phyloP scores from a whole-genome alignment of 2,329 filamentous ascomycete genomes.

The Xylaria sp. region DNA sequence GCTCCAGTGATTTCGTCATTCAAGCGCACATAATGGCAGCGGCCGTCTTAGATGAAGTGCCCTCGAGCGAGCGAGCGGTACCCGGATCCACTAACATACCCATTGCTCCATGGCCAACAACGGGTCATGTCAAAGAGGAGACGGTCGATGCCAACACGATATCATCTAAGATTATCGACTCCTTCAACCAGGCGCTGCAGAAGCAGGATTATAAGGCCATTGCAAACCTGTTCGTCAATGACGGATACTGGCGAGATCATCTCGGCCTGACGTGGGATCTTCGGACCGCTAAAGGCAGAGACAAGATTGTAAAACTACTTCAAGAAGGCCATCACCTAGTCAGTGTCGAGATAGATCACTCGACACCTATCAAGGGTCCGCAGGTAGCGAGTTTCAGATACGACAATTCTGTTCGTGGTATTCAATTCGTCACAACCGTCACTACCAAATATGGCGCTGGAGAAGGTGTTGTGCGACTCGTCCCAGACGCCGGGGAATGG shows the following conservation, averaged over 20 bases:
- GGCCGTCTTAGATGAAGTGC: slow-evolving; percentile 13
- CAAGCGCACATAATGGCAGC: slow-evolving; percentile 20
- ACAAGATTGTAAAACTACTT: slow-evolving; percentile 47
- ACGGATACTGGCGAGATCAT: slow-evolving; percentile 65
- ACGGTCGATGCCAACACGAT: slow-evolving; percentile 45
- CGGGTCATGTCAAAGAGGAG: slow-evolving; percentile 37
- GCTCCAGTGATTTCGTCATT: background rate
- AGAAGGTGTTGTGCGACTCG: slow-evolving; percentile 55
- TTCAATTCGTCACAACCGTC: slow-evolving; percentile 57
- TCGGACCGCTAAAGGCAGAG: slow-evolving; percentile 55
- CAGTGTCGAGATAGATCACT: slow-evolving; percentile 48
- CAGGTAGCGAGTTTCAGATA: slow-evolving; percentile 50
- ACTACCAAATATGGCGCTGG: slow-evolving; percentile 54
- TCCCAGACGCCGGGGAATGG: slow-evolving; percentile 50
- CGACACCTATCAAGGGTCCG: slow-evolving; percentile 47
- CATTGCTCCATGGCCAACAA: slow-evolving; percentile 49
- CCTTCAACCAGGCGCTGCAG: slow-evolving; percentile 47
- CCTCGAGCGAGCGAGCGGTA: slow-evolving; percentile 40
- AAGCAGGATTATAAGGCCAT: slow-evolving; percentile 43
- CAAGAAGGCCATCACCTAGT: slow-evolving; percentile 39
- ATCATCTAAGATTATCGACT: slow-evolving; percentile 44
- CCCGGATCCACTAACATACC: slow-evolving; percentile 47
- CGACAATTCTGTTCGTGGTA: slow-evolving; percentile 50
- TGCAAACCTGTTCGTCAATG: slow-evolving; percentile 53
- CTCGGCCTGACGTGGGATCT: slow-evolving; percentile 62